Percentiles rank a stretch among this genome's conserved stretches.
These are phyloP conservation scores for Aspergillus calidoustus DNA, from an alignment of 2,329 filamentous ascomycete species.

Conservation along the genomic window DNA sequence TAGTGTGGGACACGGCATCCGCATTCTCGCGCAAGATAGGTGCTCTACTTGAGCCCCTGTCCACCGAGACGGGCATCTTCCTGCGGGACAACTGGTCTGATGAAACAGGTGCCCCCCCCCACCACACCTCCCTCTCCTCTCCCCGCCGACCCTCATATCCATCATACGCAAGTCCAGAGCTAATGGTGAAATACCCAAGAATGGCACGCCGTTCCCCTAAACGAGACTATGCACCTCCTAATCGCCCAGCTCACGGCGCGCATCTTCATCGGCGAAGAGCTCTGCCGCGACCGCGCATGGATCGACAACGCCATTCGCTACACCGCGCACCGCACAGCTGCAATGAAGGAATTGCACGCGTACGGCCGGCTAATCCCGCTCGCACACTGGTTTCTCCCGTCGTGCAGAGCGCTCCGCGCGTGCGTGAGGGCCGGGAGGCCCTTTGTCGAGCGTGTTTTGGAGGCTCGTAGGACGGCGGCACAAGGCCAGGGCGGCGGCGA, in stretches of 20 bases:
- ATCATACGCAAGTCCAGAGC: too few relatives aligned
- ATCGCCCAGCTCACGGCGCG: constrained; percentile 1
- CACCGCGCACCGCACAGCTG: not conserved
- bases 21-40: constrained; percentile 2
- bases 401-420: not conserved
- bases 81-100: constrained; percentile 1
- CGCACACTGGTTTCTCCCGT: not conserved
- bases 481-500: not conserved
- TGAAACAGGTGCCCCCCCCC: not conserved
- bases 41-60: not conserved
- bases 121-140: too few relatives aligned
- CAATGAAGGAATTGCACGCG: not conserved
- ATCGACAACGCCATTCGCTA: constrained; percentile 1
- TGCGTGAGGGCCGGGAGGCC: not conserved
- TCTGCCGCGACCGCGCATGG: constrained; percentile 5
- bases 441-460: not conserved
- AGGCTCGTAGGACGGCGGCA: not conserved
- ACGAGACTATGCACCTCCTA: not conserved
- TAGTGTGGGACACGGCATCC: constrained; percentile 7
- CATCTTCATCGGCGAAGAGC: constrained; percentile 5
- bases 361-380: not conserved
- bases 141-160: not conserved
- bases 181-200: not conserved
- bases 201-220: not conserved
- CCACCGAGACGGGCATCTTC: not conserved